Percentiles rank a stretch among this genome's conserved stretches.
Evolutionary conservation across 495 filamentous ascomycete genomes (phyloP).

Genomic region (Stereocaulon alpinum): DNA sequence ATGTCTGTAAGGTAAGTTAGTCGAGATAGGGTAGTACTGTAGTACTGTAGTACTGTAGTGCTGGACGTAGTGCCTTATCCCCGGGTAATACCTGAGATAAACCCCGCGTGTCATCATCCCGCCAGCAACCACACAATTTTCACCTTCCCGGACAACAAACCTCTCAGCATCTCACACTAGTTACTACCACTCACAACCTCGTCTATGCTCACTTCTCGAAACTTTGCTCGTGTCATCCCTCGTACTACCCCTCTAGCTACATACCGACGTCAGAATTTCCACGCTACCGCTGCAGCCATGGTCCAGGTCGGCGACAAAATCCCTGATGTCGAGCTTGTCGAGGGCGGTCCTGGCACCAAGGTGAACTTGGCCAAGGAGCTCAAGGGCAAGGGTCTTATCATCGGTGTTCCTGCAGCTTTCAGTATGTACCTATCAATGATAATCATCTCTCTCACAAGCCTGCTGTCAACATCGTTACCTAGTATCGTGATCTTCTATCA

Average conservation of each 20-base stretch:
- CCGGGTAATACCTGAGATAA: too few relatives aligned
- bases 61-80: too few relatives aligned
- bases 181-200: neutral
- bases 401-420: conserved; percentile 88
- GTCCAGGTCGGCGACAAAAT: conserved; percentile 52
- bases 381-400: conserved; percentile 61
- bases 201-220: conserved; percentile 14
- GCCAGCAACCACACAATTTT: too few relatives aligned
- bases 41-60: too few relatives aligned
- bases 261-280: conserved; percentile 11
- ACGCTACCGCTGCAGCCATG: conserved; percentile 30
- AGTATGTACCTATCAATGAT: conserved; percentile 37
- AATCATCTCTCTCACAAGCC: too few relatives aligned
- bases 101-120: too few relatives aligned
- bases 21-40: too few relatives aligned
- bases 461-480: too few relatives aligned
- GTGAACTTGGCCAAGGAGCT: conserved; percentile 75
- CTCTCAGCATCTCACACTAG: neutral
- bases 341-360: conserved; percentile 63
- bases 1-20: too few relatives aligned
- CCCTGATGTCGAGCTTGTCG: conserved; percentile 52
- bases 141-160: neutral
- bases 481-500: too few relatives aligned
- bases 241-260: neutral
- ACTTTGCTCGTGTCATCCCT: neutral